Evolutionary conservation across 192 early-diverging fungal species (phyloP).

Genomic region (Backusella morwellensis): DNA sequence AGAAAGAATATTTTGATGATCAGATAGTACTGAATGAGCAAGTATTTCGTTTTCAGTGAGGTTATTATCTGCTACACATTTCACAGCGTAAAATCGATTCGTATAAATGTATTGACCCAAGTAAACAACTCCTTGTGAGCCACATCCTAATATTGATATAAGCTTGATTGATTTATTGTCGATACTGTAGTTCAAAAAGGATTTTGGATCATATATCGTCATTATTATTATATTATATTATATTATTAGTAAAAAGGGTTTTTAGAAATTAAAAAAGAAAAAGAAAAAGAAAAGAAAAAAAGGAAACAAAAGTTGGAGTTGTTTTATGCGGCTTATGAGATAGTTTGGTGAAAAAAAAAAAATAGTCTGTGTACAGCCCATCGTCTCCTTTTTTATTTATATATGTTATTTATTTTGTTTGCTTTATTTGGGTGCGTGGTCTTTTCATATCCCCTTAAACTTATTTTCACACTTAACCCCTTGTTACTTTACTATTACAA

Average conservation of each 20-base stretch:
- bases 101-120: constrained; percentile 59
- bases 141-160: constrained; percentile 58
- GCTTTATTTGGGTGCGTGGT: background rate
- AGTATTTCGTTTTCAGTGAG: constrained; percentile 62
- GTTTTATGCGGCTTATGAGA: constrained; percentile 4
- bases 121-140: constrained; percentile 79
- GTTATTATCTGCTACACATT: constrained; percentile 67
- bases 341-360: background rate
- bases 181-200: constrained; percentile 8
- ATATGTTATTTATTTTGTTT: background rate
- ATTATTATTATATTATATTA: background rate
- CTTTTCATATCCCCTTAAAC: background rate
- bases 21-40: constrained; percentile 60
- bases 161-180: constrained; percentile 19
- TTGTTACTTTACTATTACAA: background rate
- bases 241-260: background rate
- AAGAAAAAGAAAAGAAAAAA: constrained; percentile 2
- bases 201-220: constrained; percentile 14
- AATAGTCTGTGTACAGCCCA: background rate
- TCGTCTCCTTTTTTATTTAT: background rate
- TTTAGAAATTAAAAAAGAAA: background rate
- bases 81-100: constrained; percentile 63
- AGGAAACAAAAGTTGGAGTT: background rate
- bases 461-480: background rate
- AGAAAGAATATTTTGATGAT: constrained; percentile 68